A percentile compares a stretch with the other conserved stretches of the same genome.
Evolutionary conservation across 345 rosid genomes (phyloP).

Genomic region (Litchi chinensis): DNA sequence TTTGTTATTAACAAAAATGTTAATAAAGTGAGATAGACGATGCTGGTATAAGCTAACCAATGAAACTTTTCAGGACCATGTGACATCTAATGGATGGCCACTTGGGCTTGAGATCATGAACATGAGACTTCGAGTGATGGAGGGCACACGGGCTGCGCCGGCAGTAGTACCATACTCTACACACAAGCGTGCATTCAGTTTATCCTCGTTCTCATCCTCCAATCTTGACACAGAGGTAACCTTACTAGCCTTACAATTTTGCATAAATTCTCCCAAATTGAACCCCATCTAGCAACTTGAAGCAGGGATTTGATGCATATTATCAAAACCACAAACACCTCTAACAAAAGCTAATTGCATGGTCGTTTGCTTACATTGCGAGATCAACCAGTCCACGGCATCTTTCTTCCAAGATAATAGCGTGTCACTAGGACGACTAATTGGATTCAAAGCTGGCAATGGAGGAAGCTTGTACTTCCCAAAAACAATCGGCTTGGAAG

Average conservation of each 20-base stretch:
- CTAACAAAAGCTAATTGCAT: background rate
- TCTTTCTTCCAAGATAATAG: slow-evolving; percentile 60
- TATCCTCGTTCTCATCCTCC: slow-evolving; percentile 56
- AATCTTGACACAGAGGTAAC: slow-evolving; percentile 58
- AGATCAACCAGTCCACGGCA: slow-evolving; percentile 43
- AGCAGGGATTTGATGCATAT: background rate
- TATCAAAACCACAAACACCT: background rate
- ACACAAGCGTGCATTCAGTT: slow-evolving; percentile 31
- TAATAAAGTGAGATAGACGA: too few species aligned
- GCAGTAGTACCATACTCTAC: slow-evolving; percentile 25
- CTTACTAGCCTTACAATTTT: too few species aligned
- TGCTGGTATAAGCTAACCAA: background rate
- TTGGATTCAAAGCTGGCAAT: slow-evolving; percentile 40
- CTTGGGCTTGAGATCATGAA: slow-evolving; percentile 51
- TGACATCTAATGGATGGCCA: slow-evolving; percentile 56
- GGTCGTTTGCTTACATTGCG: background rate
- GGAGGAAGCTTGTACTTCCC: slow-evolving; percentile 37
- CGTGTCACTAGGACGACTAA: slow-evolving; percentile 49
- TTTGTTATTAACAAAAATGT: background rate
- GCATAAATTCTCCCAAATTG: too few species aligned
- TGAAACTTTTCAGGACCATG: slow-evolving; percentile 36
- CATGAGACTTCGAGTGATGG: slow-evolving; percentile 37
- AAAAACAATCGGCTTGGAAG: slow-evolving; percentile 24
- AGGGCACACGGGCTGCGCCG: slow-evolving; percentile 30
- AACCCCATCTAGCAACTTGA: too few species aligned